phyloP scores from a whole-genome alignment of 306 rosid species.

The Citrullus mucosospermus region DNA sequence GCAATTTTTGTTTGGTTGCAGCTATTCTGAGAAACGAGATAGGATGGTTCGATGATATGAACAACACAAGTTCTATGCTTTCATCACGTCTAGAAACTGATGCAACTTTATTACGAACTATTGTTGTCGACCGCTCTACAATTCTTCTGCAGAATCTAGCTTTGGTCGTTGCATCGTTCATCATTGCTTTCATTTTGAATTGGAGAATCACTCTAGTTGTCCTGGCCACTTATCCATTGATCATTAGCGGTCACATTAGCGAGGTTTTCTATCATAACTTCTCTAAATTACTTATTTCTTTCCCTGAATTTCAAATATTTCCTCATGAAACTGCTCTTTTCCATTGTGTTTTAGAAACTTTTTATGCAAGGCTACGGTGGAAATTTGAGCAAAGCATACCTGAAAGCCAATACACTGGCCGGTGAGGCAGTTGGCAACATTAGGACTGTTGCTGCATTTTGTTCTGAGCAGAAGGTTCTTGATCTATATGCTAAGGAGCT shows the following conservation, averaged over 20 bases:
- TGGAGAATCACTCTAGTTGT: constrained; percentile 93
- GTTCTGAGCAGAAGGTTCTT: constrained; percentile 74
- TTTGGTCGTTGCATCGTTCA: constrained; percentile 66
- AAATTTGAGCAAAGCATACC: constrained; percentile 95
- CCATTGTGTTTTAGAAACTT: constrained; percentile 54
- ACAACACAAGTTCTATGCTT: constrained; percentile 84
- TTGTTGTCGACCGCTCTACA: constrained; percentile 78
- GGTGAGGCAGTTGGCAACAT: constrained; percentile 96
- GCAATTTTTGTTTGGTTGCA: constrained; percentile 24
- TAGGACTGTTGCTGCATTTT: constrained; percentile 91
- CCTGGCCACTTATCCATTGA: constrained; percentile 80
- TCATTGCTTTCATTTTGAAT: constrained; percentile 76
- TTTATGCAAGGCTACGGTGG: constrained; percentile 95
- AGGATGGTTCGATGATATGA: constrained; percentile 83
- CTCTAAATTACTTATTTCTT: neutral
- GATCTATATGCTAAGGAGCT: constrained; percentile 72
- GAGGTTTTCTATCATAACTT: constrained; percentile 35
- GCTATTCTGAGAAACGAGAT: constrained; percentile 93
- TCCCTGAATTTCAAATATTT: neutral
- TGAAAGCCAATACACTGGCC: constrained; percentile 87
- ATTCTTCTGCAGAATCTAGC: constrained; percentile 80
- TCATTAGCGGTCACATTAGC: constrained; percentile 87
- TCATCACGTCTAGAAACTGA: constrained; percentile 76
- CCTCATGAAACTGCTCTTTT: neutral
- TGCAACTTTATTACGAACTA: constrained; percentile 63